A percentile compares a stretch with the other conserved stretches of the same genome.
Evolutionary conservation across 805 yeast genomes (phyloP).

Genomic region (Nakazawaea pomicola): DNA sequence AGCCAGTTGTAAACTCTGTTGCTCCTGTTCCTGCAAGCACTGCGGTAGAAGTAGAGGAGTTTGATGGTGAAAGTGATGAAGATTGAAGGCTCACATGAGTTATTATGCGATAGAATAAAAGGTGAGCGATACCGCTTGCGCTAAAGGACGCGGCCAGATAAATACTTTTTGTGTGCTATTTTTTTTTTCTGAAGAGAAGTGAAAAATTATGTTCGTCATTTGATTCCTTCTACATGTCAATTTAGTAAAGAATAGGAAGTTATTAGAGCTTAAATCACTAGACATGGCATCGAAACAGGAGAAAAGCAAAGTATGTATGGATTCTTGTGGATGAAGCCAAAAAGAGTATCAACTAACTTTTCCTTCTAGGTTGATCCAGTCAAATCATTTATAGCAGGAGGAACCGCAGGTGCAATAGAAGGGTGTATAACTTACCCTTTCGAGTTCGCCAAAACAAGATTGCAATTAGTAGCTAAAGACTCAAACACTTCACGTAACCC

Average conservation of each 20-base stretch:
- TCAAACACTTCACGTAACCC: conserved; percentile 77
- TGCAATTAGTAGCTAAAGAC: conserved; percentile 72
- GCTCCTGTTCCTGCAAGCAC: conserved; percentile 17
- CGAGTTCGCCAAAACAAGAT: conserved; percentile 92
- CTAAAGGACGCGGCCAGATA: not conserved
- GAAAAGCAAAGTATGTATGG: conserved; percentile 11
- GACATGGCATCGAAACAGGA: not conserved
- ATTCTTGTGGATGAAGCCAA: too few species aligned
- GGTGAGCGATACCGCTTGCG: conserved; percentile 8
- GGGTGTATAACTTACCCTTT: conserved; percentile 92
- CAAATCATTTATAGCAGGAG: conserved; percentile 90
- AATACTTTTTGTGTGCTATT: not conserved
- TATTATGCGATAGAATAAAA: too few species aligned
- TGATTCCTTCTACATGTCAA: too few species aligned
- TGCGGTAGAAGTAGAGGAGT: conserved; percentile 14
- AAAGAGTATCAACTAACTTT: too few species aligned
- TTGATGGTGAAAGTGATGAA: conserved; percentile 17
- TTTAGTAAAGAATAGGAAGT: too few species aligned
- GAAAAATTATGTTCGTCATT: not conserved
- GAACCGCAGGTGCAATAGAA: conserved; percentile 94
- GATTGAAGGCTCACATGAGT: conserved; percentile 12
- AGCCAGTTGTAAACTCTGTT: conserved; percentile 18
- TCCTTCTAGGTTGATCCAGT: conserved; percentile 69
- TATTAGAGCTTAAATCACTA: too few species aligned
- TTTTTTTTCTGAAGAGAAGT: not conserved